Evolutionary conservation across 495 filamentous ascomycete genomes (phyloP).

Genomic region (Thermochaetoides thermophila): DNA sequence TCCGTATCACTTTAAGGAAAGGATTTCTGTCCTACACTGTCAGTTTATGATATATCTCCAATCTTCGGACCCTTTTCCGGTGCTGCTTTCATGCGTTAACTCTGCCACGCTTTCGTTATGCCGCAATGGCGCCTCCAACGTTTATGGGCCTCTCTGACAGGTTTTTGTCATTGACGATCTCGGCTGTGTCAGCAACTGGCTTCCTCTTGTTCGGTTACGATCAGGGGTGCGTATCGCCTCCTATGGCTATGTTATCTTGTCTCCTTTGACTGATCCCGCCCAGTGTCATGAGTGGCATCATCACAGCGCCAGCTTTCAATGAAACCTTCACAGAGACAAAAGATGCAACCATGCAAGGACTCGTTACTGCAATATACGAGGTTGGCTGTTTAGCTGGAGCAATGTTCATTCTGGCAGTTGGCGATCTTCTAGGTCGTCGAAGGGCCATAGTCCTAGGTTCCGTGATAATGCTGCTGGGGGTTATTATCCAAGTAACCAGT

Average conservation of each 20-base stretch:
- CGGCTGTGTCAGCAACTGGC: slow-evolving; percentile 54
- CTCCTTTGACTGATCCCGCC: not conserved
- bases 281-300: slow-evolving; percentile 63
- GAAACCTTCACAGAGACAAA: slow-evolving; percentile 51
- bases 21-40: no score
- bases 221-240: slow-evolving; percentile 26
- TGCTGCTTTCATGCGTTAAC: no score
- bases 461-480: slow-evolving; percentile 56
- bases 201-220: slow-evolving; percentile 66
- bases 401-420: slow-evolving; percentile 51
- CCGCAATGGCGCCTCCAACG: slow-evolving; percentile 30
- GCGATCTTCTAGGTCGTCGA: slow-evolving; percentile 54
- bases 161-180: slow-evolving; percentile 47
- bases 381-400: slow-evolving; percentile 65
- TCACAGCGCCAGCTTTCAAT: slow-evolving; percentile 57
- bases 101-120: no score
- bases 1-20: no score
- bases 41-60: no score
- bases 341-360: slow-evolving; percentile 56
- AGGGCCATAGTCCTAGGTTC: slow-evolving; percentile 42
- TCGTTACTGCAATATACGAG: slow-evolving; percentile 75
- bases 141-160: slow-evolving; percentile 52
- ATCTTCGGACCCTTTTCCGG: no score
- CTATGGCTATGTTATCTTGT: not conserved
- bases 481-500: slow-evolving; percentile 50